Percentiles rank a stretch among this genome's conserved stretches.
phyloP scores from a whole-genome alignment of 1,284 basidiomycete species.

The Microbotryum intermedium region DNA sequence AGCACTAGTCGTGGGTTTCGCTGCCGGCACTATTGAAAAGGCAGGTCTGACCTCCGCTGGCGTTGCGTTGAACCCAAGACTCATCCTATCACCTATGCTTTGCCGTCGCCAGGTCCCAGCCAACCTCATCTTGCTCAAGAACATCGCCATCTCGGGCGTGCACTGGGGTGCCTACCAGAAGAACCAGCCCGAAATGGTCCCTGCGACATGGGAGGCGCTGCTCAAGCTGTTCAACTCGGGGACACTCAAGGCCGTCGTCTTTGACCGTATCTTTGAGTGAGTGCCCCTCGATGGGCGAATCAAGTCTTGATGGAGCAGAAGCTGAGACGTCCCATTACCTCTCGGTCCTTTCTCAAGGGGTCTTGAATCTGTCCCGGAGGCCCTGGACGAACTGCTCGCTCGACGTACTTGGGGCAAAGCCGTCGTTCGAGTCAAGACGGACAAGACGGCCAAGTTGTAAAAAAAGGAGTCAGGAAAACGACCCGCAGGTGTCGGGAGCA shows the following conservation, averaged over 20 bases:
- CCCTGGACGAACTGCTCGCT: constrained; percentile 49
- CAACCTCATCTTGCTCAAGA: constrained; percentile 81
- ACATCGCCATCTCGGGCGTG: constrained; percentile 68
- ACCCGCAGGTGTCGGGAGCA: no score
- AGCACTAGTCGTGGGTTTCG: constrained; percentile 74
- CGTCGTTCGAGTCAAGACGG: constrained; percentile 54
- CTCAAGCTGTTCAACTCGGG: constrained; percentile 62
- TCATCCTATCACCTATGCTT: background rate
- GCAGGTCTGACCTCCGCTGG: constrained; percentile 40
- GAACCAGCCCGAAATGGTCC: constrained; percentile 58
- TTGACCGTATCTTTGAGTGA: constrained; percentile 55
- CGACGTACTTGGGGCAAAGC: constrained; percentile 92
- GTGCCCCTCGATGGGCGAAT: background rate
- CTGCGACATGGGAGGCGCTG: constrained; percentile 64
- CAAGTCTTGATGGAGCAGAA: background rate
- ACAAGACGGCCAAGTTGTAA: constrained; percentile 13
- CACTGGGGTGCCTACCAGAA: constrained; percentile 57
- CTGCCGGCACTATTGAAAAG: constrained; percentile 79
- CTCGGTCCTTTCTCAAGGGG: constrained; percentile 42
- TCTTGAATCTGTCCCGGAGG: constrained; percentile 54
- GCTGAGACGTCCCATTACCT: background rate
- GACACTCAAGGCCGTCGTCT: constrained; percentile 62
- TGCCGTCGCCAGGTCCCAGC: constrained; percentile 56
- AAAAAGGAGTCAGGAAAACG: background rate
- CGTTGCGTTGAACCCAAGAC: background rate